A percentile compares a stretch with the other conserved stretches of the same genome.
phyloP scores from a whole-genome alignment of 257 asterid species.

The Solanum paucissectum region DNA sequence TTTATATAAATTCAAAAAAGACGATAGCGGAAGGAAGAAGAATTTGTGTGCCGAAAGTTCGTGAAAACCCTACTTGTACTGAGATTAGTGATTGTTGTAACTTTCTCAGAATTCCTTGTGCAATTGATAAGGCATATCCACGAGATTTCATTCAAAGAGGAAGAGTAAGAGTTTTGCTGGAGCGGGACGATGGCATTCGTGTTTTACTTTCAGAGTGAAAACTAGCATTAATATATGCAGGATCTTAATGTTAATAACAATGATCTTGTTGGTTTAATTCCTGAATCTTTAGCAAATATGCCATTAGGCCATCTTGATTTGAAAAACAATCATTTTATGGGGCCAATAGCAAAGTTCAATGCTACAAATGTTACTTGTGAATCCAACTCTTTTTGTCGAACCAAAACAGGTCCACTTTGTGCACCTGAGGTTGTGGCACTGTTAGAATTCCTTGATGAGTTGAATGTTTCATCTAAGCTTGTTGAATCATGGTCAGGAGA shows the following conservation, averaged over 20 bases:
- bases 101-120: too few species aligned
- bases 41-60: too few species aligned
- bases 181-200: too few species aligned
- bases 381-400: conserved; percentile 52
- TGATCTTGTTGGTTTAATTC: conserved; percentile 67
- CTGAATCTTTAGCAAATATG: conserved; percentile 44
- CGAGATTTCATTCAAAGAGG: too few species aligned
- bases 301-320: conserved; percentile 44
- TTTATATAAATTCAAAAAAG: too few species aligned
- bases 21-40: too few species aligned
- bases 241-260: conserved; percentile 63
- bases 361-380: conserved; percentile 33
- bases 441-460: conserved; percentile 63
- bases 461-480: conserved; percentile 53
- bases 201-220: too few species aligned
- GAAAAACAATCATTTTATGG: conserved; percentile 72
- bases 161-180: too few species aligned
- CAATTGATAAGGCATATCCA: too few species aligned
- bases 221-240: conserved; percentile 36
- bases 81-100: too few species aligned
- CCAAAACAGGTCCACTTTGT: conserved; percentile 37
- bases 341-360: conserved; percentile 61
- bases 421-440: conserved; percentile 54
- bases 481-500: conserved; percentile 72
- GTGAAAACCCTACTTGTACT: too few species aligned